Conservation (phyloP, 2,329 filamentous ascomycete genomes). For the Sporothrix phasma region DNA sequence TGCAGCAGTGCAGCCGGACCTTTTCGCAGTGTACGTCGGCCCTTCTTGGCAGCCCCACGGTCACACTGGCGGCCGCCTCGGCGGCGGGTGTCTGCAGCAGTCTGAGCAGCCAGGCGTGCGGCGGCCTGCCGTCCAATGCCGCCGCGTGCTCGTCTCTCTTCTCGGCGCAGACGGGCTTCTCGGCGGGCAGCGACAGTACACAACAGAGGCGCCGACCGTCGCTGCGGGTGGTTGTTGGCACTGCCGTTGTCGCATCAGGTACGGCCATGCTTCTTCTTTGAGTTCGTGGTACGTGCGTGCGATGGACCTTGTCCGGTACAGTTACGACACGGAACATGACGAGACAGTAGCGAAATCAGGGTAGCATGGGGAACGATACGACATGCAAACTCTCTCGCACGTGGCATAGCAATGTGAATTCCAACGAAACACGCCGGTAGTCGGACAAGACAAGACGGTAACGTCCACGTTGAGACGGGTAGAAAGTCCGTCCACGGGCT, state of each 20-base stretch:
- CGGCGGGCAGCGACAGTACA: neutral
- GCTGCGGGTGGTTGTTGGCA: neutral
- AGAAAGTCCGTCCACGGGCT: too few species aligned
- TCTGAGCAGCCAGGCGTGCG: slow-evolving; percentile 21
- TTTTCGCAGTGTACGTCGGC: slow-evolving; percentile 43
- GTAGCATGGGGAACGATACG: too few species aligned
- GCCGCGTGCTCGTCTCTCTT: slow-evolving; percentile 12
- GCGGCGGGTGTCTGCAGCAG: slow-evolving; percentile 17
- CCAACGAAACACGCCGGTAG: too few species aligned
- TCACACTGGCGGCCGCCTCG: slow-evolving; percentile 2
- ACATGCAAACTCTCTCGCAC: too few species aligned
- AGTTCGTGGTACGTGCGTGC: too few species aligned
- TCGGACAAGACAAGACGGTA: too few species aligned
- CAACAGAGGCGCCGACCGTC: neutral
- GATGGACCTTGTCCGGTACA: too few species aligned
- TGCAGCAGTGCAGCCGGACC: slow-evolving; percentile 42
- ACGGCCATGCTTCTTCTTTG: too few species aligned
- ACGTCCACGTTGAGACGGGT: too few species aligned
- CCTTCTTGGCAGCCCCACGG: slow-evolving; percentile 25
- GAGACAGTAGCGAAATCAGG: too few species aligned
- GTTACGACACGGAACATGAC: too few species aligned
- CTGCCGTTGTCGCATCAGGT: neutral
- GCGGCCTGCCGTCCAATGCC: slow-evolving; percentile 15
- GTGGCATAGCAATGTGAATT: too few species aligned
- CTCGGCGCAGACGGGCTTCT: slow-evolving; percentile 4